Evolutionary conservation across 768 basidiomycete species (phyloP), one percentile per base, ranked within the genome.

Genomic region (Kondoa malvinella): DNA sequence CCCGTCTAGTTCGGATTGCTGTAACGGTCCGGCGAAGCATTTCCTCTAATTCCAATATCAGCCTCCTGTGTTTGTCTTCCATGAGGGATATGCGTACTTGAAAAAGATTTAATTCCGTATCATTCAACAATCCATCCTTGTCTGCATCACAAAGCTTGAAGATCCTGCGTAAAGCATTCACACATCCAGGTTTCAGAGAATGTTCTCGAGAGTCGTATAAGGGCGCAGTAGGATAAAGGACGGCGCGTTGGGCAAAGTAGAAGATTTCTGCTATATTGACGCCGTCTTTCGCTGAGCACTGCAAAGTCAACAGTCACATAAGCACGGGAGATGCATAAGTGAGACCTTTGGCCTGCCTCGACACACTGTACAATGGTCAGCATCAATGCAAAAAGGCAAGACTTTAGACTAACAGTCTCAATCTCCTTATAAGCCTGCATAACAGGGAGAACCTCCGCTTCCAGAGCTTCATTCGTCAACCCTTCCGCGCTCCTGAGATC

Each of bases 181-280:
- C 81, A 74, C 92, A 96, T 62, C 88, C 88, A 4, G 89, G 88
- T 81, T 97, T 99, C 60, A 99, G 80, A 21, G 88, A 85, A 91
- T 96, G 92, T 73, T 96, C 90, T 75, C 92, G 80, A 1, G 92
- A 94, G 76, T 99, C 94, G 76, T 97, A 99, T 25, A 99, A 80
- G 3, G 94, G 94, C 3, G 94, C 94, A 0, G 92, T 94, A 1
- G 94, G 94, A 75, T 99, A 91, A 14, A 96, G 80, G 33, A 99
- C 94, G 15, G 94, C 94, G 76, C 95, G 96, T 78, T 95, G 92
- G 1, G 94, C 94, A 77, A 96, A 96, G 77, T 94, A 96, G 80
- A 97, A 92, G 32, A 97, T 91, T 77, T 94, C 92, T 17, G 92
- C 92, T 3, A 63, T 63, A 76, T 96, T 96, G 70, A 92, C 77